A percentile compares a stretch with the other conserved stretches of the same genome.
These are phyloP conservation scores for Kluyveromyces siamensis DNA, from an alignment of 805 yeast genomes.

Conservation along the genomic window DNA sequence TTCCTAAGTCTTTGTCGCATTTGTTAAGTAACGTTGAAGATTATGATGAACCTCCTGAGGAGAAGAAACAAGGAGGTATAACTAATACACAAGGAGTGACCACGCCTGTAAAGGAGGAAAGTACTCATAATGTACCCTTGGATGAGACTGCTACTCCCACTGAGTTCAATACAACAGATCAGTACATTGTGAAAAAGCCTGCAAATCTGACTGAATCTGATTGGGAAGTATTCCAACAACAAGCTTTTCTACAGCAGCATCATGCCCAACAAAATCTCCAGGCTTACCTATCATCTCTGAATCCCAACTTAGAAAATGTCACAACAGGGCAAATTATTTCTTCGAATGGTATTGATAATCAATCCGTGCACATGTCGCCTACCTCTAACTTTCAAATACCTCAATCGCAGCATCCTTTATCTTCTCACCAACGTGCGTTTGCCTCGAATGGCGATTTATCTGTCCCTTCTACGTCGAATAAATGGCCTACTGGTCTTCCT, in stretches of 20 bases:
- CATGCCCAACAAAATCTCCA: constrained; percentile 27
- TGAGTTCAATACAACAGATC: constrained; percentile 3
- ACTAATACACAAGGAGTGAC: background rate
- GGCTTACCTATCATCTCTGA: constrained; percentile 23
- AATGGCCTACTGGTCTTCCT: background rate
- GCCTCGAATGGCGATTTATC: background rate
- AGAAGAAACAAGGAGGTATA: background rate
- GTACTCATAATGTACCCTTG: background rate
- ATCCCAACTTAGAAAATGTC: constrained; percentile 1
- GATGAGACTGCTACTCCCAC: background rate
- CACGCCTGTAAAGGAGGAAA: background rate
- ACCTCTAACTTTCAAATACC: background rate
- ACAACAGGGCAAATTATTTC: background rate
- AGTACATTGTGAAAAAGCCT: constrained; percentile 26
- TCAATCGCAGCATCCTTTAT: background rate
- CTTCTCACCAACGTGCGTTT: background rate
- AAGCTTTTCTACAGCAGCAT: constrained; percentile 27
- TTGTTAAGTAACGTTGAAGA: constrained; percentile 34
- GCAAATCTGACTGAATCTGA: constrained; percentile 21
- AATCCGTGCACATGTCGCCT: background rate
- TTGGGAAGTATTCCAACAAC: constrained; percentile 27
- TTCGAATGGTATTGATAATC: background rate
- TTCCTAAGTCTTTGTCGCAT: constrained; percentile 47
- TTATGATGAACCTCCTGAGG: constrained; percentile 4
- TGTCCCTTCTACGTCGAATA: background rate